These are phyloP conservation scores for Aspergillus costaricaensis DNA, from an alignment of 2,329 filamentous ascomycete genomes.

Conservation along the genomic window DNA sequence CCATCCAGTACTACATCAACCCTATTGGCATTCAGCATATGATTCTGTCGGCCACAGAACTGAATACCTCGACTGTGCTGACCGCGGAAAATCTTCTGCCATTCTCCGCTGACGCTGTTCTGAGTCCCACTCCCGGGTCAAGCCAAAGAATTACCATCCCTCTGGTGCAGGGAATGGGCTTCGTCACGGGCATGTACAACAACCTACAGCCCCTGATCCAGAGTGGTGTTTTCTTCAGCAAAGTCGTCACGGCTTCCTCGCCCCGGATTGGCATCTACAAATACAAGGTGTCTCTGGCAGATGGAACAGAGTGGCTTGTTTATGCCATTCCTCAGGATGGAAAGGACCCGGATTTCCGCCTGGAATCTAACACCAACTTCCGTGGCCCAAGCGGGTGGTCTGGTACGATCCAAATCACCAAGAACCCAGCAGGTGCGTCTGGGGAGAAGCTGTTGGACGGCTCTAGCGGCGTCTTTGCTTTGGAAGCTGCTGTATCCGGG, in stretches of 20 bases:
- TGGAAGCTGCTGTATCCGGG: constrained; percentile 65
- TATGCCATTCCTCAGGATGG: constrained; percentile 68
- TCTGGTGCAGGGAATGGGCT: constrained; percentile 85
- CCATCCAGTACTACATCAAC: constrained; percentile 73
- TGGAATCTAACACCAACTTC: constrained; percentile 67
- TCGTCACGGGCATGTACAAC: constrained; percentile 75
- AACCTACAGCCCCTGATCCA: constrained; percentile 72
- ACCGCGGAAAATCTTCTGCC: constrained; percentile 55
- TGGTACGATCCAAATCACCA: constrained; percentile 80
- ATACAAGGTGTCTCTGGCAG: constrained; percentile 71
- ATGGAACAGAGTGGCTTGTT: constrained; percentile 75
- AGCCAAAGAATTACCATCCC: constrained; percentile 72
- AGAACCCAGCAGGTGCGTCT: constrained; percentile 61
- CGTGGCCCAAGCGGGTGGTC: constrained; percentile 68
- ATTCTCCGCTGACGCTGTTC: constrained; percentile 67
- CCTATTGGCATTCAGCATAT: constrained; percentile 81
- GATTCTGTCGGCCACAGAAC: constrained; percentile 74
- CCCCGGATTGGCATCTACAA: constrained; percentile 70
- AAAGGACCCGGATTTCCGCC: constrained; percentile 64
- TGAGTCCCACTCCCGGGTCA: constrained; percentile 58
- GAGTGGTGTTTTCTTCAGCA: constrained; percentile 72
- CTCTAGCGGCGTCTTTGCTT: constrained; percentile 73
- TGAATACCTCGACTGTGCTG: constrained; percentile 62
- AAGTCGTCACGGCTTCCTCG: constrained; percentile 56
- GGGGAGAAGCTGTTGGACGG: constrained; percentile 72